phyloP scores from a whole-genome alignment of 1,284 basidiomycete species.

The Irpex lacteus region DNA sequence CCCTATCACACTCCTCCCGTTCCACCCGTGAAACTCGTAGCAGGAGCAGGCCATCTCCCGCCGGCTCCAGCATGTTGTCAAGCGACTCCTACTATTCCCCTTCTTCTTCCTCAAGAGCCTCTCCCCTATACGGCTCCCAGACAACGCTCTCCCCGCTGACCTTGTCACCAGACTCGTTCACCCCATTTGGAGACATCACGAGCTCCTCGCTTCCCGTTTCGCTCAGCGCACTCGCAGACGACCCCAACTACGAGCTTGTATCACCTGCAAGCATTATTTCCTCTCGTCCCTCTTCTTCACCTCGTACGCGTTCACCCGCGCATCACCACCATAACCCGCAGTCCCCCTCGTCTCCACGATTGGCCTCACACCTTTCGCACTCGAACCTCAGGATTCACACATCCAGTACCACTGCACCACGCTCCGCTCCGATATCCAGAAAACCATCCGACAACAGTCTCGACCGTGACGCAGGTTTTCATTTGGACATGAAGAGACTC shows the following conservation, averaged over 20 bases:
- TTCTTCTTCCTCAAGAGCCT: neutral
- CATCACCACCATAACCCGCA: neutral
- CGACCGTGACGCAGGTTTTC: constrained; percentile 30
- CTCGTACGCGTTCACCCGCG: constrained; percentile 1
- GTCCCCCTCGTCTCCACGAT: neutral
- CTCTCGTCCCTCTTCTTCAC: constrained; percentile 3
- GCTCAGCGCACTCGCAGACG: constrained; percentile 7
- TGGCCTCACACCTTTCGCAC: constrained; percentile 1
- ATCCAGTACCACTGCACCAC: constrained; percentile 7
- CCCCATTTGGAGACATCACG: neutral
- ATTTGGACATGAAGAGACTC: constrained; percentile 37
- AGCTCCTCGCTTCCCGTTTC: constrained; percentile 10
- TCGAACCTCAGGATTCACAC: constrained; percentile 12
- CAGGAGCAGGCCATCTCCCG: constrained; percentile 5
- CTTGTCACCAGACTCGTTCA: constrained; percentile 5
- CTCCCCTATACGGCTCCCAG: constrained; percentile 7
- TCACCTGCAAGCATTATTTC: constrained; percentile 2
- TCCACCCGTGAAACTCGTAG: neutral
- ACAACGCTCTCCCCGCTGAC: constrained; percentile 3
- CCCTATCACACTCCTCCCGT: neutral
- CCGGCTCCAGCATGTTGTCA: constrained; percentile 2
- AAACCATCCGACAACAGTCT: constrained; percentile 23
- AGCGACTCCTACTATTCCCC: constrained; percentile 4
- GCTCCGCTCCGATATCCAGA: constrained; percentile 20
- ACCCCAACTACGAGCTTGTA: constrained; percentile 5